Evolutionary conservation across 2,329 filamentous ascomycete species (phyloP).

Genomic region (Fusarium xylarioides): DNA sequence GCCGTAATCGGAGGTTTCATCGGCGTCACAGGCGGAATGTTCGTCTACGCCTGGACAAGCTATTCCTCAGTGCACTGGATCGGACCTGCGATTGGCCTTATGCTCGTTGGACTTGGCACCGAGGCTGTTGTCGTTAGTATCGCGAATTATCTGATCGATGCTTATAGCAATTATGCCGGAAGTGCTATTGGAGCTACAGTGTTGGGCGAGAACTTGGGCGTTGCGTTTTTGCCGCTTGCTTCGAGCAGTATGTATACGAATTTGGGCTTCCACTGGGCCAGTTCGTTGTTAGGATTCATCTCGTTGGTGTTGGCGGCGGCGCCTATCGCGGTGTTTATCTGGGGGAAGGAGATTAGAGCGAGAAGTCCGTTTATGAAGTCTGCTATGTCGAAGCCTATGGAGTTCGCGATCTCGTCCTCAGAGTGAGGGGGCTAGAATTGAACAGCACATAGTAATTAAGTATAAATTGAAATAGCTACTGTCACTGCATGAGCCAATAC

Average conservation of each 20-base stretch:
- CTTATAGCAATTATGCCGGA: slow-evolving; percentile 25
- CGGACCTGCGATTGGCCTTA: slow-evolving; percentile 8
- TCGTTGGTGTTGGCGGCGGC: slow-evolving; percentile 18
- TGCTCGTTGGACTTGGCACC: slow-evolving; percentile 21
- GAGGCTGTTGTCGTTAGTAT: slow-evolving; percentile 26
- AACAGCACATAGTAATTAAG: too few relatives aligned
- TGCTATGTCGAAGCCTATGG: slow-evolving; percentile 12
- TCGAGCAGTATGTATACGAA: slow-evolving; percentile 28
- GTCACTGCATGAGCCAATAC: neutral
- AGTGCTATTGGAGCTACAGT: slow-evolving; percentile 25
- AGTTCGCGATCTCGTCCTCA: neutral
- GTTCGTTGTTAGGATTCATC: slow-evolving; percentile 16
- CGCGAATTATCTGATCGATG: slow-evolving; percentile 25
- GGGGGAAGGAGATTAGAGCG: slow-evolving; percentile 24
- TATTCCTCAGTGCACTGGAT: slow-evolving; percentile 15
- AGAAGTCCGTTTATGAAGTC: slow-evolving; percentile 30
- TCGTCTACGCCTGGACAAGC: slow-evolving; percentile 28
- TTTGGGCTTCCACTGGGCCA: slow-evolving; percentile 29
- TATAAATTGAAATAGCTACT: neutral
- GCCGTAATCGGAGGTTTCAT: slow-evolving; percentile 24
- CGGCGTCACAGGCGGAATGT: slow-evolving; percentile 20
- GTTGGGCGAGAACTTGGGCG: slow-evolving; percentile 17
- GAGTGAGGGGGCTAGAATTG: neutral
- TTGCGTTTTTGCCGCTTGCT: slow-evolving; percentile 24
- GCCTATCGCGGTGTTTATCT: slow-evolving; percentile 20